Percentiles rank a stretch among this genome's conserved stretches.
phyloP scores from a whole-genome alignment of 129 eudicot genomes.

The Lonicera japonica region DNA sequence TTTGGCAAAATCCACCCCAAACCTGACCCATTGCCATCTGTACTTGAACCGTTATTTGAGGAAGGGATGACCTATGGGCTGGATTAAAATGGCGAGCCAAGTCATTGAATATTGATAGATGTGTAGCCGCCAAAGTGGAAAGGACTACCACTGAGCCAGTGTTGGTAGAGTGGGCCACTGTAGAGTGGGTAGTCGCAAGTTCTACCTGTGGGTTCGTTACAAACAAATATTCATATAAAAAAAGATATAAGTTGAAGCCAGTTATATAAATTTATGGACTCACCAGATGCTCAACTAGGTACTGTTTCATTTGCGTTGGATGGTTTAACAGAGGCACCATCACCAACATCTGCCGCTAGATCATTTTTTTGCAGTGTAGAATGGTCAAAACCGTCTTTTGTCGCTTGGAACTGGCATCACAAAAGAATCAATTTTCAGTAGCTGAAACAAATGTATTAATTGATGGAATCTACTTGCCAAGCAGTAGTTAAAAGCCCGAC shows the following conservation, averaged over 20 bases:
- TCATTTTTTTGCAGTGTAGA: constrained; percentile 32
- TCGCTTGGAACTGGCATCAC: constrained; percentile 35
- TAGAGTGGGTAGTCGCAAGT: no score
- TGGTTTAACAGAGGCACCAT: constrained; percentile 19
- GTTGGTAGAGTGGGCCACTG: no score
- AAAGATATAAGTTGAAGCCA: background rate
- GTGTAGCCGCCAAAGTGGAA: background rate
- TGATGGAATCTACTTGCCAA: no score
- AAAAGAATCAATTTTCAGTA: background rate
- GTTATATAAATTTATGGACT: constrained; percentile 1
- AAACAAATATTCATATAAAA: background rate
- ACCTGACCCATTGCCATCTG: no score
- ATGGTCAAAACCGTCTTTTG: constrained; percentile 38
- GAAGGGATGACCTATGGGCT: no score
- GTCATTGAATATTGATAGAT: no score
- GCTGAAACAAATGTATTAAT: no score
- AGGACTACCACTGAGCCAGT: background rate
- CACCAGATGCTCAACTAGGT: constrained; percentile 28
- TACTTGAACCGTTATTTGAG: no score
- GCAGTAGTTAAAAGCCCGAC: no score
- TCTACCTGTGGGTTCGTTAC: background rate
- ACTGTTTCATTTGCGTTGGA: constrained; percentile 11
- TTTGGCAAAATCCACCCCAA: no score
- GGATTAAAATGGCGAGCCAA: no score
- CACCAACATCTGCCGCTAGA: constrained; percentile 29